Conservation (phyloP, 441 rosid species). For the Jatropha podagrica region DNA sequence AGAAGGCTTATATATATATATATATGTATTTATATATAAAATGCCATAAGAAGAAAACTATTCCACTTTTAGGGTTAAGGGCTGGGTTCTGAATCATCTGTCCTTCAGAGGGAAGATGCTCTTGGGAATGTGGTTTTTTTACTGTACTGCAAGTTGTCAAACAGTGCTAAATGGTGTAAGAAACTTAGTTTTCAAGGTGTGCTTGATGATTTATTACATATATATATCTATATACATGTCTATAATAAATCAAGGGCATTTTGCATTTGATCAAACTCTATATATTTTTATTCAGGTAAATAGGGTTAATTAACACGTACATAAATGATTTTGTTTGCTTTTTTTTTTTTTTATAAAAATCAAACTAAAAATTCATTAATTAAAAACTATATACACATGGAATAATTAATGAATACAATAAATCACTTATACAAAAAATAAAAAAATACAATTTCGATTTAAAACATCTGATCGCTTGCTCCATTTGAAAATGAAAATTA, state of each 20-base stretch:
- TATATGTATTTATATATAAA: background rate
- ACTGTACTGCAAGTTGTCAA: constrained; percentile 25
- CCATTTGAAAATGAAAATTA: too few species aligned
- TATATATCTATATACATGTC: too few species aligned
- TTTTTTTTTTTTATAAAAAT: too few species aligned
- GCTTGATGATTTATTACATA: background rate
- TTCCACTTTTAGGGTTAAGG: constrained; percentile 25
- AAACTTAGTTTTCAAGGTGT: constrained; percentile 12
- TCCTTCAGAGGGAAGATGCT: constrained; percentile 39
- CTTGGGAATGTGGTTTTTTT: constrained; percentile 39
- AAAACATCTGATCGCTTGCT: too few species aligned
- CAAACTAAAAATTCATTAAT: too few species aligned
- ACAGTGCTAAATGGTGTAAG: constrained; percentile 9
- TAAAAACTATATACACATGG: too few species aligned
- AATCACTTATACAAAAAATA: too few species aligned
- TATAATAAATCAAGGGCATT: too few species aligned
- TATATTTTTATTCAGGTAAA: background rate
- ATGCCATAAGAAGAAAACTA: constrained; percentile 14
- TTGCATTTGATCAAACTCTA: too few species aligned
- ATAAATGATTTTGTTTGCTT: too few species aligned
- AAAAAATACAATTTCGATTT: too few species aligned
- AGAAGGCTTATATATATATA: background rate
- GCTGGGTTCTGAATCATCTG: constrained; percentile 25
- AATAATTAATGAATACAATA: too few species aligned
- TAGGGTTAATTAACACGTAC: background rate